These are phyloP conservation scores for Trichoderma arundinaceum DNA, from an alignment of 2,329 filamentous ascomycete species.

Conservation along the genomic window DNA sequence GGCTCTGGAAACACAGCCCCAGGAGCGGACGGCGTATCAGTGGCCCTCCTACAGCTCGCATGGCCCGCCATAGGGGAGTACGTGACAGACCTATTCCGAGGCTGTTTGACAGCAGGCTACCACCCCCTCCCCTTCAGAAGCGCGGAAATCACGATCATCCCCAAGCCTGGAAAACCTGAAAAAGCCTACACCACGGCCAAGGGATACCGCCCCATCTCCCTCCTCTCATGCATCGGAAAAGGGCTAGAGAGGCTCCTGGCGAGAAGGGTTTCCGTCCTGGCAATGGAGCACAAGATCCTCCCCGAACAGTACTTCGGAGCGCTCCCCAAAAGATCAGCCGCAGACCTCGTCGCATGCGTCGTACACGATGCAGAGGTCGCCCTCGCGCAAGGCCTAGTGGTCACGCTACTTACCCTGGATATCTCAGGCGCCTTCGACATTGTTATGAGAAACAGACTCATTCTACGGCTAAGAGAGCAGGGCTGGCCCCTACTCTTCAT, in stretches of 20 bases:
- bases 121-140: not conserved
- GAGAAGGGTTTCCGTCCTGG: not conserved
- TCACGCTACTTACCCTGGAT: constrained; percentile 33
- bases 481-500: constrained; percentile 32
- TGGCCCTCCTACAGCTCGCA: not conserved
- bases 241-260: not conserved
- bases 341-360: constrained; percentile 34
- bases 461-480: constrained; percentile 32
- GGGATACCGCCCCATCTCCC: not conserved
- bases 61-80: not conserved
- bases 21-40: not conserved
- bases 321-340: constrained; percentile 26
- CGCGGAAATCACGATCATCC: not conserved
- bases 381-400: constrained; percentile 29
- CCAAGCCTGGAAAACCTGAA: not conserved
- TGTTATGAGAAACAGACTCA: constrained; percentile 34
- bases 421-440: constrained; percentile 35
- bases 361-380: constrained; percentile 36
- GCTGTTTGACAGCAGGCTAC: not conserved
- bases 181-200: not conserved
- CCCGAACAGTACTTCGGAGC: not conserved
- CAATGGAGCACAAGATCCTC: not conserved
- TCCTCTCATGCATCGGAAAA: not conserved
- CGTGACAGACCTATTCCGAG: not conserved
- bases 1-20: not conserved